Conservation (phyloP, 805 yeast species). For the Ogataea angusta region DNA sequence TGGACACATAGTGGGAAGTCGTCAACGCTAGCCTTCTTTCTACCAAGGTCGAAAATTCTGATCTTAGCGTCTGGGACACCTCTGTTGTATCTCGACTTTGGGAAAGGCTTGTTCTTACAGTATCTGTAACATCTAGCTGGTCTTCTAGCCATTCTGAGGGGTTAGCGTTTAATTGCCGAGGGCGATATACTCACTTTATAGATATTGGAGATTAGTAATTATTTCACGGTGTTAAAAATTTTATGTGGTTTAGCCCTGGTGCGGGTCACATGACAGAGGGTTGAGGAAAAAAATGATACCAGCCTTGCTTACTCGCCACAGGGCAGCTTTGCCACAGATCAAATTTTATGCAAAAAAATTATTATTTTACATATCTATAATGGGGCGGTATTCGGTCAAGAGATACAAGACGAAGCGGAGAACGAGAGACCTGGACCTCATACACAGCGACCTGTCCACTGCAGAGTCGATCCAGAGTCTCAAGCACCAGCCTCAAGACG, state of each 20-base stretch:
- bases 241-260: slow-evolving; percentile 4
- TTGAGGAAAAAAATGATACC: neutral
- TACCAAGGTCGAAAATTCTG: slow-evolving; percentile 98
- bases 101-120: slow-evolving; percentile 99
- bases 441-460: slow-evolving; percentile 68
- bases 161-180: slow-evolving; percentile 5
- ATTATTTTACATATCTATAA: slow-evolving; percentile 24
- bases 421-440: slow-evolving; percentile 78
- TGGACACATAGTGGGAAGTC: slow-evolving; percentile 99
- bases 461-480: slow-evolving; percentile 61
- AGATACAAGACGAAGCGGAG: slow-evolving; percentile 89
- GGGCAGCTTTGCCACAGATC: slow-evolving; percentile 1
- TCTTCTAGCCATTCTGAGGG: slow-evolving; percentile 96
- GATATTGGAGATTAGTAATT: slow-evolving; percentile 11
- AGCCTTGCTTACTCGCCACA: neutral
- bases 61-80: slow-evolving; percentile 99
- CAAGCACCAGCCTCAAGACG: slow-evolving; percentile 83
- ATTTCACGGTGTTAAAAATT: slow-evolving; percentile 4
- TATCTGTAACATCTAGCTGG: slow-evolving; percentile 99
- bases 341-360: slow-evolving; percentile 1
- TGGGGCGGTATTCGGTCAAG: slow-evolving; percentile 87
- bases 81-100: slow-evolving; percentile 99
- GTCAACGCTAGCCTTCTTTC: slow-evolving; percentile 99
- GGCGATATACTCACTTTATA: slow-evolving; percentile 8
- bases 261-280: slow-evolving; percentile 4